Base-by-base conservation (phyloP, 352 stramenopile species). In the Globisporangium sylvaticum region DNA sequence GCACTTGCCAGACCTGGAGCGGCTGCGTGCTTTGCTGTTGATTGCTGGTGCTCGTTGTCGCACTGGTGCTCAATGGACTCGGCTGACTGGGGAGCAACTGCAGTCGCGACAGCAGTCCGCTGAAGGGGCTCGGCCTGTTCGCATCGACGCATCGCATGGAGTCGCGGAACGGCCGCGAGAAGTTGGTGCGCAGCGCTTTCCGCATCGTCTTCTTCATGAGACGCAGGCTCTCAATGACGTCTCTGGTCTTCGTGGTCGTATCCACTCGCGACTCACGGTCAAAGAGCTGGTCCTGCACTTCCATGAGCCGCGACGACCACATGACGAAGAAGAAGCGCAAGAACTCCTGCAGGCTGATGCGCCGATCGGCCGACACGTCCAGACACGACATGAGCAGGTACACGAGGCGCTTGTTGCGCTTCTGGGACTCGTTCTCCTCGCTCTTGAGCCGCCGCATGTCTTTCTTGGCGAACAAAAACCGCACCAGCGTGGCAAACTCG, bases 281-380 rank as follows among this genome's bases (percentile, higher is more conserved):
- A 9, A 73, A 54, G 27, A 83, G 66, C 60, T 82, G 68, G 34
- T 86, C 70, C 62, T 86, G 78, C n/a, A 83, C 70, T 46, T 80
- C 67, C 76, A 83, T 79, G 53, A 86, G 71, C 24, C 73, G 70
- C 54, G 67, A 67, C n/a, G 78, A 86, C 78, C 78, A 86, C 9
- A 86, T 69, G 61, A 82, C 67, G 39, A 83, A 86, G 58, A 86
- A 80, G 55, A 86, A 86, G 3, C 77, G 77, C 29, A 86, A 39
- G 37, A 84, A 84, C 53, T 87, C 78, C 27, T 80, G 68, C 42
- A 73, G 62, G 24, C 60, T 76, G 57, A 87, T 83, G 25, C 71
- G 72, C 8, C 75, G 76, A 32, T 87, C 76, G 1, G 70, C 73
- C 4, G 76, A 83, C n/a, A 61, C 68, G 53, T 87, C 78, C 31